Evolutionary conservation across 257 asterid genomes (phyloP).

Genomic region (Linaria vulgaris): DNA sequence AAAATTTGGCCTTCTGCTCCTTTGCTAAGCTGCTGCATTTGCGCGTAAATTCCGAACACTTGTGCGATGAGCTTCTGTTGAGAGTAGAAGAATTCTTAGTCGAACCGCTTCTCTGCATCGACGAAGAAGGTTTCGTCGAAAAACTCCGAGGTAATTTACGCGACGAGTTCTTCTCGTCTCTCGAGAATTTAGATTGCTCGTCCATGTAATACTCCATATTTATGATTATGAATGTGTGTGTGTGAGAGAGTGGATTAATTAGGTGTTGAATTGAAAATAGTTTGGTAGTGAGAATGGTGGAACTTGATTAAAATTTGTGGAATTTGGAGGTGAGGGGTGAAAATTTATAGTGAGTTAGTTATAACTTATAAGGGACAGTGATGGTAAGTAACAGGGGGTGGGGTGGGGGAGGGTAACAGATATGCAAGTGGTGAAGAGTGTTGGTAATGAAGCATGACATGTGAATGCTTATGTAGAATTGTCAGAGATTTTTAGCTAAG

Average conservation of each 20-base stretch:
- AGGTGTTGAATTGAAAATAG: too few species aligned
- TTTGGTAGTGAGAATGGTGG: too few species aligned
- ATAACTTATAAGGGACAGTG: not conserved
- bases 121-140: not conserved
- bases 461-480: conserved; percentile 11
- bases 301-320: not conserved
- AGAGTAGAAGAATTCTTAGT: conserved; percentile 40
- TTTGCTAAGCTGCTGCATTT: conserved; percentile 75
- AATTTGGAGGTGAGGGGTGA: not conserved
- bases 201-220: conserved; percentile 15
- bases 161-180: not conserved
- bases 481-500: conserved; percentile 3
- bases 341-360: not conserved
- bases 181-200: conserved; percentile 3
- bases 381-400: not conserved
- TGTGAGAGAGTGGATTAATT: not conserved
- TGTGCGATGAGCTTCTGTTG: conserved; percentile 52
- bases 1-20: conserved; percentile 79
- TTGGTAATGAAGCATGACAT: conserved; percentile 9
- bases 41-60: conserved; percentile 50
- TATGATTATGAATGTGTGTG: not conserved
- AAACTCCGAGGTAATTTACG: conserved; percentile 3
- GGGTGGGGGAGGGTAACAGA: conserved; percentile 1
- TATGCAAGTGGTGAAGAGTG: not conserved
- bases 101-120: conserved; percentile 32